Evolutionary conservation across 768 basidiomycete species (phyloP), one percentile per base, ranked within the genome.

Genomic region (Phanerochaete sordida): DNA sequence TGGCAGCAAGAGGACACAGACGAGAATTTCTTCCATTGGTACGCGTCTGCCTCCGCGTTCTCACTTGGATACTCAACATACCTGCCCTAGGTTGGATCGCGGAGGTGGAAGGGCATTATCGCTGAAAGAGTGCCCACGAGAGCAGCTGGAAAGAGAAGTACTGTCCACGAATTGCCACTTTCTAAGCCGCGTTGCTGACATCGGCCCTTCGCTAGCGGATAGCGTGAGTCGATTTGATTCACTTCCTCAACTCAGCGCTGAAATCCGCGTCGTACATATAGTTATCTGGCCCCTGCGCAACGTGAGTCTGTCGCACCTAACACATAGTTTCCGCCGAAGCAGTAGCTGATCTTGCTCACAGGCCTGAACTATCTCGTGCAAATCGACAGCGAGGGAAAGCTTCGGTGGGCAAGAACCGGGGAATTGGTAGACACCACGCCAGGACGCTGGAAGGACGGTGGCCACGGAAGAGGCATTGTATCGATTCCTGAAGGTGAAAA

Each of bases 21-120:
- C 28, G 85, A 88, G 57, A 88, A 87, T 67, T 88, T 90, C 67
- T 90, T 88, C 72, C 72, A 72, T 61, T 86, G 84, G 84, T 83
- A 49, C 48, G 69, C 31, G 31, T 26, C 30, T 52, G 7, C 28
- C 12, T 44, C 51, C 26, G 4, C 3, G 1, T 21, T 21, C 46
- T 19, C 12, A 54, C 33, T 54, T 24, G 12, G 27, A 15, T 16
- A 6, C 35, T 51, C 33, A 51, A 13, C 31, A 28, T 1, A 9
- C 19, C 11, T 11, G 5, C 3, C 11, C 30, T 51, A 87, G 85
- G 88, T 77, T 90, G 0, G 87, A 90, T 62, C 69, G 74, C 35
- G 87, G 87, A 0, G 79, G 66, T 1, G 88, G 87, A 0, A 84
- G 83, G 65, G 66, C 78, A 21, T 60, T 88, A 1, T 79, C 79